Evolutionary conservation across 2,329 filamentous ascomycete genomes (phyloP).

Genomic region (Trichoderma brevicompactum): DNA sequence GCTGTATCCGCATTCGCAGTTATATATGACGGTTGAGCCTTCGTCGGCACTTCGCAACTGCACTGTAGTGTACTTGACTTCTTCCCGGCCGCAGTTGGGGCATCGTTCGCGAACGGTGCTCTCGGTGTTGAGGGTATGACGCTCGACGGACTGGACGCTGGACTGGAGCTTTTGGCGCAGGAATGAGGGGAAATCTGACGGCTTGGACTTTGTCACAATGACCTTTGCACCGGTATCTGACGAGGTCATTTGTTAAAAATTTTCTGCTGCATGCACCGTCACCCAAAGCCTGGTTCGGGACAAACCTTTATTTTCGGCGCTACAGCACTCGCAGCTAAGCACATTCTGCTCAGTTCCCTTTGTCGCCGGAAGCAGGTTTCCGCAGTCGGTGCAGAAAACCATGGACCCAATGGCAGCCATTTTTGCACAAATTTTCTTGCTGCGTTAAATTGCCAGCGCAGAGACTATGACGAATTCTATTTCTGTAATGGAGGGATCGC

Average conservation of each 20-base stretch:
- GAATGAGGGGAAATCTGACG: slow-evolving; percentile 87
- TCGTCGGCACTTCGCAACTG: slow-evolving; percentile 93
- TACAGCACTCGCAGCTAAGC: slow-evolving; percentile 84
- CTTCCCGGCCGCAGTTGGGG: slow-evolving; percentile 76
- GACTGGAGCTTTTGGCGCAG: slow-evolving; percentile 81
- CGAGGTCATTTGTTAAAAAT: slow-evolving; percentile 29
- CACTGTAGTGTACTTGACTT: slow-evolving; percentile 83
- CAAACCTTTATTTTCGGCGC: slow-evolving; percentile 79
- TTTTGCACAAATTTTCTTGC: slow-evolving; percentile 26
- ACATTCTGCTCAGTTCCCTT: slow-evolving; percentile 76
- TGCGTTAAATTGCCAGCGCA: slow-evolving; percentile 17
- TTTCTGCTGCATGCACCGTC: not conserved
- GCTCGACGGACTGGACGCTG: slow-evolving; percentile 80
- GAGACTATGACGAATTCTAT: slow-evolving; percentile 18
- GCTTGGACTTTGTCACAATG: slow-evolving; percentile 82
- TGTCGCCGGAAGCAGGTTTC: slow-evolving; percentile 82
- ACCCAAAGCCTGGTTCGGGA: slow-evolving; percentile 31
- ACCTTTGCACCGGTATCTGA: slow-evolving; percentile 75
- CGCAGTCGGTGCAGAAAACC: slow-evolving; percentile 91
- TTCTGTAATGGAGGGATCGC: slow-evolving; percentile 24
- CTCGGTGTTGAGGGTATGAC: slow-evolving; percentile 76
- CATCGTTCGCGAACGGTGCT: slow-evolving; percentile 71
- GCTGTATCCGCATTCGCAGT: slow-evolving; percentile 74
- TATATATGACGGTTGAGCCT: slow-evolving; percentile 90
- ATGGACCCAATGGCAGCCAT: slow-evolving; percentile 93